phyloP scores from a whole-genome alignment of 768 basidiomycete species.

The Collybia nuda region DNA sequence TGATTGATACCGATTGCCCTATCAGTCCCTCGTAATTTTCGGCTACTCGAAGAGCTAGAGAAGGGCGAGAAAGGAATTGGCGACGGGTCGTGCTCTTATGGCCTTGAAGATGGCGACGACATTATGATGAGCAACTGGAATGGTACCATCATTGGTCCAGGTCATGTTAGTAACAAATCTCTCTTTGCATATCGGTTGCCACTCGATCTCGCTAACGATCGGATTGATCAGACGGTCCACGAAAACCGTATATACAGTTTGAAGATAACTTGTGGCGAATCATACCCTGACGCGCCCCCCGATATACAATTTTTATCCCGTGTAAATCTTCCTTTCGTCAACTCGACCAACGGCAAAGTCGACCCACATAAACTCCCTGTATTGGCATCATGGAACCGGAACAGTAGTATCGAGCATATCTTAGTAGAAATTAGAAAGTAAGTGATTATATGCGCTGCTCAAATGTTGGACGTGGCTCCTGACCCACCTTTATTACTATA shows the following conservation, averaged over 20 bases:
- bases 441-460: constrained; percentile 23
- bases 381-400: constrained; percentile 73
- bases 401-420: constrained; percentile 81
- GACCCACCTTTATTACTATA: constrained; percentile 24
- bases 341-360: constrained; percentile 71
- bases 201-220: constrained; percentile 12
- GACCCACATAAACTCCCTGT: constrained; percentile 71
- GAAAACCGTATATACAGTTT: constrained; percentile 99
- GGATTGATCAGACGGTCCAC: constrained; percentile 75
- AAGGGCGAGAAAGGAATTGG: constrained; percentile 99
- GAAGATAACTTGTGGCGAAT: constrained; percentile 79
- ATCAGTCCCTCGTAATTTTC: constrained; percentile 93
- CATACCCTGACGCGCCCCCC: constrained; percentile 79
- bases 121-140: constrained; percentile 99
- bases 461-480: neutral
- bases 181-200: constrained; percentile 1
- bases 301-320: constrained; percentile 81
- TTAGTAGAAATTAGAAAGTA: constrained; percentile 93
- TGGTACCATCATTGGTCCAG: constrained; percentile 98
- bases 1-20: constrained; percentile 1
- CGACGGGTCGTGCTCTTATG: constrained; percentile 97
- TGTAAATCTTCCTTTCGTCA: constrained; percentile 94
- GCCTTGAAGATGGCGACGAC: constrained; percentile 93
- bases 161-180: constrained; percentile 68
- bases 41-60: constrained; percentile 96